These are phyloP conservation scores for Stephania japonica DNA, from an alignment of 164 flowering plant genomes.

Conservation along the genomic window DNA sequence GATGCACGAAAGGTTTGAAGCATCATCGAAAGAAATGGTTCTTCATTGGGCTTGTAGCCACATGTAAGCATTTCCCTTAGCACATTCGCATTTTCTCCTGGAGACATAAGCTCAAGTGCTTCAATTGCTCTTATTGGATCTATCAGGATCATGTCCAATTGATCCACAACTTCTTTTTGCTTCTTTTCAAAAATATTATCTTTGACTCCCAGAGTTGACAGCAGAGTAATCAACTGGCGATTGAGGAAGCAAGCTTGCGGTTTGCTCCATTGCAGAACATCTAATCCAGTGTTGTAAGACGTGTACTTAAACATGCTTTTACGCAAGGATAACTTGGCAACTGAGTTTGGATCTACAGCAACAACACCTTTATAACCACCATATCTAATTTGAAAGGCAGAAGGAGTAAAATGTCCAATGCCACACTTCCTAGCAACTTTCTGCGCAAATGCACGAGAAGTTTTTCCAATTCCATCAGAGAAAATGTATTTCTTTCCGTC, in stretches of 20 bases:
- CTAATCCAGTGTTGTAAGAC: conserved; percentile 51
- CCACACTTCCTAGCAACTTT: conserved; percentile 64
- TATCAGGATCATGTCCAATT: conserved; percentile 46
- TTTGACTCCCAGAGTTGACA: conserved; percentile 80
- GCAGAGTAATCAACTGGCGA: conserved; percentile 73
- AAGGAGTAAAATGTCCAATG: conserved; percentile 37
- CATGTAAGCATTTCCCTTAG: conserved; percentile 71
- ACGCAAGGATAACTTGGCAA: conserved; percentile 53
- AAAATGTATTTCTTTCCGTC: conserved; percentile 38
- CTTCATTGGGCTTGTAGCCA: conserved; percentile 72
- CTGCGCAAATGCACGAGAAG: conserved; percentile 59
- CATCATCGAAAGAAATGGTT: conserved; percentile 92
- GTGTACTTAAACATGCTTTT: conserved; percentile 70
- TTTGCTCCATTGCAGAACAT: conserved; percentile 74
- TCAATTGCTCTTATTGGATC: conserved; percentile 62
- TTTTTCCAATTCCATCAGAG: conserved; percentile 95
- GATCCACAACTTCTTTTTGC: conserved; percentile 58
- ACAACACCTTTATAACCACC: conserved; percentile 95
- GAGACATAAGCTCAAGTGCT: conserved; percentile 65
- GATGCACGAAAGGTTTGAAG: conserved; percentile 59
- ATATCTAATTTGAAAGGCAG: conserved; percentile 82
- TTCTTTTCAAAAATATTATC: conserved; percentile 59
- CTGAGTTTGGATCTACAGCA: conserved; percentile 74
- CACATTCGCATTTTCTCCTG: conserved; percentile 58
- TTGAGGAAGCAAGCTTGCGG: conserved; percentile 76